A percentile compares a stretch with the other conserved stretches of the same genome.
These are phyloP conservation scores for Helicostylum pulchrum DNA, from an alignment of 192 early-diverging fungal species.

Conservation along the genomic window DNA sequence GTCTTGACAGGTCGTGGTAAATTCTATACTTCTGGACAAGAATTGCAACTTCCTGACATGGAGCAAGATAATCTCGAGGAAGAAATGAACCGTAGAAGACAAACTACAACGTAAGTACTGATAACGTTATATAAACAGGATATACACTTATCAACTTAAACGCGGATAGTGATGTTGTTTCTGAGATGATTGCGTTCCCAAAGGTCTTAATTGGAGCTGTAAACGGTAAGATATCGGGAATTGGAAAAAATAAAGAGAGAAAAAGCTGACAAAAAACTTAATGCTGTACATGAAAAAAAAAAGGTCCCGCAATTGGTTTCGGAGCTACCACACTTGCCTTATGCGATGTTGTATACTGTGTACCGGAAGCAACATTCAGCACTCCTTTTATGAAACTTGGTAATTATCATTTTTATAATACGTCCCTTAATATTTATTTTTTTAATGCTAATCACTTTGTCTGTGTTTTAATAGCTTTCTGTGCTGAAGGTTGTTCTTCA, in stretches of 20 bases:
- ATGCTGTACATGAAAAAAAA: neutral
- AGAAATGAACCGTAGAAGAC: neutral
- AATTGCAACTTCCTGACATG: constrained; percentile 42
- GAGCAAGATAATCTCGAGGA: neutral
- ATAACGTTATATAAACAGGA: neutral
- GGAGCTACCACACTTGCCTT: constrained; percentile 63
- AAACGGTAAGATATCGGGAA: constrained; percentile 47
- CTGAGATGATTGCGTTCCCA: constrained; percentile 57
- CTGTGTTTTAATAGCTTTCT: constrained; percentile 42
- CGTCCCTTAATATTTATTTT: neutral
- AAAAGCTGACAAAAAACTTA: neutral
- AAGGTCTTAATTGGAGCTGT: constrained; percentile 70
- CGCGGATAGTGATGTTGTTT: constrained; percentile 14
- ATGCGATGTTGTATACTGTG: constrained; percentile 66
- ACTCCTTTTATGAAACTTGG: constrained; percentile 76
- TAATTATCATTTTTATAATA: constrained; percentile 16
- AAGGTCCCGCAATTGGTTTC: constrained; percentile 67
- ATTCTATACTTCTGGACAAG: constrained; percentile 65
- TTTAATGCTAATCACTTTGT: neutral
- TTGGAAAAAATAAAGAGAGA: neutral
- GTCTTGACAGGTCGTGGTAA: constrained; percentile 66
- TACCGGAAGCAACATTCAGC: constrained; percentile 54
- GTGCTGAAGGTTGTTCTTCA: constrained; percentile 73
- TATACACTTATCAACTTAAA: neutral
- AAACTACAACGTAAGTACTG: constrained; percentile 6